phyloP scores from a whole-genome alignment of 1,284 basidiomycete species.

The Ganoderma boninense region DNA sequence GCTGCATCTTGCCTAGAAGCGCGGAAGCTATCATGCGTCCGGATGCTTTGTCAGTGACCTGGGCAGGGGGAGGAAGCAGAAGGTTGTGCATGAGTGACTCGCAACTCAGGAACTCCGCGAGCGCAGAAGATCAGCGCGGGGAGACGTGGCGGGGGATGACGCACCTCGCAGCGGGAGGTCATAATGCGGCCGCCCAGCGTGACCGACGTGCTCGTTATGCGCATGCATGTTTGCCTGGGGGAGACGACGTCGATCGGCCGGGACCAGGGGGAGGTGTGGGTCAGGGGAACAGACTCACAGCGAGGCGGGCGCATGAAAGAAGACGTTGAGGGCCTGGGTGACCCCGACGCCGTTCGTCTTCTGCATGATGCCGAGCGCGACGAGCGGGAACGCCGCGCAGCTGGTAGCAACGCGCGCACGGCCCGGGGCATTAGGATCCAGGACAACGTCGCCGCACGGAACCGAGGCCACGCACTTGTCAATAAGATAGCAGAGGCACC shows the following conservation, averaged over 20 bases:
- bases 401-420: conserved; percentile 39
- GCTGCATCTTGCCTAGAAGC: conserved; percentile 77
- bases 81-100: neutral
- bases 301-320: conserved; percentile 72
- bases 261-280: neutral
- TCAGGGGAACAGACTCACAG: conserved; percentile 52
- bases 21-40: conserved; percentile 70
- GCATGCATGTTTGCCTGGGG: conserved; percentile 61
- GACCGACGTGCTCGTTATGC: conserved; percentile 68
- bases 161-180: conserved; percentile 73
- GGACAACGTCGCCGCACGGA: neutral
- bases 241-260: conserved; percentile 13
- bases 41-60: conserved; percentile 65
- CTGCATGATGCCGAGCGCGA: conserved; percentile 65
- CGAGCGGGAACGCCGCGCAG: conserved; percentile 71
- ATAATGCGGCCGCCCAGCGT: conserved; percentile 72
- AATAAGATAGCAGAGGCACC: conserved; percentile 73
- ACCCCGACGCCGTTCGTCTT: conserved; percentile 76
- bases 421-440: too few relatives aligned
- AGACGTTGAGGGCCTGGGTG: conserved; percentile 71
- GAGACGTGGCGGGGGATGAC: conserved; percentile 25
- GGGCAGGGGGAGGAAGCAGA: neutral
- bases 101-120: conserved; percentile 68
- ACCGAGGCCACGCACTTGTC: conserved; percentile 63
- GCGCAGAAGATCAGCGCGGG: conserved; percentile 29